Percentiles rank a stretch among this genome's conserved stretches.
These are phyloP conservation scores for Hysterium pulicare DNA, from an alignment of 2,329 filamentous ascomycete genomes.

Conservation along the genomic window DNA sequence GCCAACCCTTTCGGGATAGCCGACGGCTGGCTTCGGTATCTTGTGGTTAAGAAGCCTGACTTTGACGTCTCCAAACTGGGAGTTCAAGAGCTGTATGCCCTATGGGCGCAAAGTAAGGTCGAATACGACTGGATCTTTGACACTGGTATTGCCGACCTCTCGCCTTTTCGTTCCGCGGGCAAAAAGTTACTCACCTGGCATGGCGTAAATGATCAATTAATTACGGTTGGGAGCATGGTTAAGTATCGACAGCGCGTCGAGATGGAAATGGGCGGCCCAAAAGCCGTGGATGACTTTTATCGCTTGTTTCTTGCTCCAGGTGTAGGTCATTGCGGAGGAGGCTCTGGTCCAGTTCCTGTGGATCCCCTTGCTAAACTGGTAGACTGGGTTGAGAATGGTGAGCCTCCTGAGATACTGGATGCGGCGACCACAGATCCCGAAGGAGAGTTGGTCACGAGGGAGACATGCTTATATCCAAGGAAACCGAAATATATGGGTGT, in stretches of 20 bases:
- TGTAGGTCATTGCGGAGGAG: slow-evolving; percentile 21
- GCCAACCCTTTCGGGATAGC: neutral
- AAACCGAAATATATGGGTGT: neutral
- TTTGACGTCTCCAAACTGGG: slow-evolving; percentile 16
- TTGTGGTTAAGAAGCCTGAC: slow-evolving; percentile 4
- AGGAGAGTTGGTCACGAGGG: neutral
- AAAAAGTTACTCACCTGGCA: slow-evolving; percentile 29
- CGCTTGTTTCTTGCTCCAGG: slow-evolving; percentile 31
- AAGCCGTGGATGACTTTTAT: slow-evolving; percentile 25
- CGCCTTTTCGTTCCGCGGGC: slow-evolving; percentile 17
- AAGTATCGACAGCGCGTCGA: slow-evolving; percentile 22
- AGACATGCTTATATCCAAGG: neutral
- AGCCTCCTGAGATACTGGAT: slow-evolving; percentile 18
- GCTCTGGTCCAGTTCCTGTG: slow-evolving; percentile 16
- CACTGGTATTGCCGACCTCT: slow-evolving; percentile 21
- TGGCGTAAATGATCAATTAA: slow-evolving; percentile 22
- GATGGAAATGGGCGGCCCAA: slow-evolving; percentile 19
- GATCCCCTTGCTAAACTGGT: slow-evolving; percentile 20
- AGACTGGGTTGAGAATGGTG: slow-evolving; percentile 27
- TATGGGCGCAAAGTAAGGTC: slow-evolving; percentile 17
- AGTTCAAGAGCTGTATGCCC: neutral
- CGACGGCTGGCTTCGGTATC: neutral
- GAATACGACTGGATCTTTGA: slow-evolving; percentile 22
- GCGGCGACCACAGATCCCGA: neutral
- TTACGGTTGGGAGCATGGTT: slow-evolving; percentile 24